Evolutionary conservation across 768 basidiomycete genomes (phyloP).

Genomic region (Sporobolomyces phaffii): DNA sequence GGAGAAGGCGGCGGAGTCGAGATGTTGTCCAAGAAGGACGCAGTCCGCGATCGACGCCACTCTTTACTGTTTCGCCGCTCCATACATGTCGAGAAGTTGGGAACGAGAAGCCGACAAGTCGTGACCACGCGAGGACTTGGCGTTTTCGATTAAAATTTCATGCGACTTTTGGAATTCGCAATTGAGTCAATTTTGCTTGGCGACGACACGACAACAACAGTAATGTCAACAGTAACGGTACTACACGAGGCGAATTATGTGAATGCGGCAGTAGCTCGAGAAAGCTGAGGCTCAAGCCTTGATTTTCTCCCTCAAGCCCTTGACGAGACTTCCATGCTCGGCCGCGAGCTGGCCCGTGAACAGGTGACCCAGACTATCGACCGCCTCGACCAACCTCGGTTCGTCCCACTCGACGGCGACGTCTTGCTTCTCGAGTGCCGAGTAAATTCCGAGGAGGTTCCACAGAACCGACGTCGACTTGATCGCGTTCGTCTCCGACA

Average conservation of each 20-base stretch:
- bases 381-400: background rate
- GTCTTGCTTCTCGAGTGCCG: background rate
- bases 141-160: too few species aligned
- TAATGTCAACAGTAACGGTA: too few species aligned
- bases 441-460: background rate
- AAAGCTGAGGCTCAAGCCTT: too few species aligned
- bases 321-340: background rate
- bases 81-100: background rate
- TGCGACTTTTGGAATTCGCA: background rate
- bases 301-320: background rate
- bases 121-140: background rate
- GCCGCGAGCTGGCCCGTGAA: background rate
- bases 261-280: too few species aligned
- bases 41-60: background rate
- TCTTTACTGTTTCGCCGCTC: slow-evolving; percentile 13
- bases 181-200: too few species aligned
- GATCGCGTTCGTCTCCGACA: slow-evolving; percentile 6
- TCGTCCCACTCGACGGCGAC: slow-evolving; percentile 15
- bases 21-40: background rate
- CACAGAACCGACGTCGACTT: slow-evolving; percentile 9
- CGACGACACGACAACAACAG: too few species aligned
- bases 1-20: background rate
- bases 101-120: background rate
- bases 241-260: too few species aligned
- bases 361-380: background rate